Evolutionary conservation across 768 basidiomycete genomes (phyloP), one percentile per base, ranked within the genome.

Genomic region (Crucibulum laeve): DNA sequence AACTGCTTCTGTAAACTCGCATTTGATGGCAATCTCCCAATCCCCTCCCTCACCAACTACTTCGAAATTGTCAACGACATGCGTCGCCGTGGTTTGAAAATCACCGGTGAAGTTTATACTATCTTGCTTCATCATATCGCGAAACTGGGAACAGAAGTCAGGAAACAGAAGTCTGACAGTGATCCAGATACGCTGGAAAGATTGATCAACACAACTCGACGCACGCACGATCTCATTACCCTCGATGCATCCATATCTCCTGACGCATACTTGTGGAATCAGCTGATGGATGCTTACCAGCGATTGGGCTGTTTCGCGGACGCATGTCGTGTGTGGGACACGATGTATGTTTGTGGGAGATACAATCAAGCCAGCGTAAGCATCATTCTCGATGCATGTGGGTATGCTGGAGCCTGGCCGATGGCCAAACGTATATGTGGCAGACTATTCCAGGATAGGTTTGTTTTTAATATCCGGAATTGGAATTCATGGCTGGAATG

Each of bases 401-500:
- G 84, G 1, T 79, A 70, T 50, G 73, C 80, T 5, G 65, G 70
- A 3, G 70, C 78, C 8, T 59, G 69, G 50, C 64, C 63, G 17
- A 63, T 75, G 14, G 88, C 82, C 0, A 66, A 65, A 40, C 68
- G 72, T 34, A 76, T 88, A 25, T 76, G 79, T 63, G 49, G 57
- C 23, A 78, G 75, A 55, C 68, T 85, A 38, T 60, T 61, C 22
- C 68, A 61, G 40, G 68, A 68, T 36, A 70, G 67, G 18, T 87
- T 75, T 57, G 54, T 48, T 26, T 66, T 87, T 42, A 82, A 84
- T 55, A 53, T 69, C 47, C 76, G 79, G 40, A 85, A 87, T 54
- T 92, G 91, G 88, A 81, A 87, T 45, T 73, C 80, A 0, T 90
- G 82, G 71, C 59, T 96, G 15, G 92, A 96, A 62, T 90, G 86